phyloP scores from a whole-genome alignment of 2,329 filamentous ascomycete species.

The Aureobasidium zeae region DNA sequence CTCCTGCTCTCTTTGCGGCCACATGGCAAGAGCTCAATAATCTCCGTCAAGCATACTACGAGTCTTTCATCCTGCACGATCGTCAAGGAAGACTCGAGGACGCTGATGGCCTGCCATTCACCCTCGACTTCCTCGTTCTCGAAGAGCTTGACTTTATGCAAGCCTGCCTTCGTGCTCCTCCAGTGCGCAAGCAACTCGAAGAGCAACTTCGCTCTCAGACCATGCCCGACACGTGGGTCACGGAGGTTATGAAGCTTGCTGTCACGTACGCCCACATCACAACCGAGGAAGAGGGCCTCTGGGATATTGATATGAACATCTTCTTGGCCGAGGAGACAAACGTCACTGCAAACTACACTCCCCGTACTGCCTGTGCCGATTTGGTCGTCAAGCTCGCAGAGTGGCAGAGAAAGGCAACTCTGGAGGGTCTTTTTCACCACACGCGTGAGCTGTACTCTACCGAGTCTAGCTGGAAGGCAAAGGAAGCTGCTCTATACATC shows the following conservation, averaged over 20 bases:
- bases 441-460: slow-evolving; percentile 63
- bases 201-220: slow-evolving; percentile 58
- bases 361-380: slow-evolving; percentile 84
- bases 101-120: slow-evolving; percentile 84
- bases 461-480: slow-evolving; percentile 50
- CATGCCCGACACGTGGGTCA: slow-evolving; percentile 66
- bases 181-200: slow-evolving; percentile 82
- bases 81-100: slow-evolving; percentile 84
- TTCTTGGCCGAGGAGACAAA: slow-evolving; percentile 93
- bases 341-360: slow-evolving; percentile 91
- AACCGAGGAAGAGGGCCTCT: slow-evolving; percentile 84
- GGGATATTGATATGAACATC: slow-evolving; percentile 93
- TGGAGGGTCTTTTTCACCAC: slow-evolving; percentile 70
- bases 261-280: slow-evolving; percentile 83
- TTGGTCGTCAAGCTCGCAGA: slow-evolving; percentile 86
- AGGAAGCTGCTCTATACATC: slow-evolving; percentile 76
- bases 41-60: slow-evolving; percentile 63
- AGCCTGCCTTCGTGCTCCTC: slow-evolving; percentile 76
- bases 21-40: slow-evolving; percentile 80
- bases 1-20: slow-evolving; percentile 69
- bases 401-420: slow-evolving; percentile 67
- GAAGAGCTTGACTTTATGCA: slow-evolving; percentile 95
- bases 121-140: slow-evolving; percentile 82
- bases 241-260: slow-evolving; percentile 77
- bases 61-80: slow-evolving; percentile 78